Evolutionary conservation across 2,329 filamentous ascomycete species (phyloP), one percentile per base, ranked within the genome.

Genomic region (Catunica adiposa): DNA sequence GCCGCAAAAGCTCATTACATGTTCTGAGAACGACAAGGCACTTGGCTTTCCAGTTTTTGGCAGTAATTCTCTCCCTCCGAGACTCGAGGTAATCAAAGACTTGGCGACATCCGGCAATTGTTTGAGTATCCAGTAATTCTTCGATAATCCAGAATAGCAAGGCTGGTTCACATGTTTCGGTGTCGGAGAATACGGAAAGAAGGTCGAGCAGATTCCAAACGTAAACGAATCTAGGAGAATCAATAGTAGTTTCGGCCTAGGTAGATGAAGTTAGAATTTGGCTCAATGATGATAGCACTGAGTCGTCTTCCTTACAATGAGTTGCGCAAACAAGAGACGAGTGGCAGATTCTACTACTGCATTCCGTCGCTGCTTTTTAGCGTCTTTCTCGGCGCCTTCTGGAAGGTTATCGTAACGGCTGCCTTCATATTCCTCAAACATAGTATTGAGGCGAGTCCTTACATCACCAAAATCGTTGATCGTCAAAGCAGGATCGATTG

Each of bases 41-140:
- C 67, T 94, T 96, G 65, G 85, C 83, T 63, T 82, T 82, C 64
- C 89, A 88, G 63, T 89, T 79, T 66, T 75, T 83, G 50, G 86
- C 82, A 20, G 86, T 94, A 59, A 97, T 86, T 42, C 84, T 79
- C 66, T 97, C 89, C 64, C 92, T 80, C 58, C 94, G 79, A 22
- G 92, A 96, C 67, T 98, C 94, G 46, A 98, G 77, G 63, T 89
- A 98, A 65, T 94, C 89, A 65, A 98, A 97, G 14, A 97, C 84
- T 59, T 80, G 86, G 59, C 89, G 83, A 66, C 92, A 98, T 31
- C 87, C 89, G 23, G 88, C 79, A 44, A 96, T 94, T 0, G 89
- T 95, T 67, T 98, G 90, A 64, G 89, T 95, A 67, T 98, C 94
- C 25, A 98, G 76, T 1, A 98, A 78, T 68, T 97, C 92, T 66